Conservation (phyloP, 345 rosid species). For the Atalantia buxifolia region DNA sequence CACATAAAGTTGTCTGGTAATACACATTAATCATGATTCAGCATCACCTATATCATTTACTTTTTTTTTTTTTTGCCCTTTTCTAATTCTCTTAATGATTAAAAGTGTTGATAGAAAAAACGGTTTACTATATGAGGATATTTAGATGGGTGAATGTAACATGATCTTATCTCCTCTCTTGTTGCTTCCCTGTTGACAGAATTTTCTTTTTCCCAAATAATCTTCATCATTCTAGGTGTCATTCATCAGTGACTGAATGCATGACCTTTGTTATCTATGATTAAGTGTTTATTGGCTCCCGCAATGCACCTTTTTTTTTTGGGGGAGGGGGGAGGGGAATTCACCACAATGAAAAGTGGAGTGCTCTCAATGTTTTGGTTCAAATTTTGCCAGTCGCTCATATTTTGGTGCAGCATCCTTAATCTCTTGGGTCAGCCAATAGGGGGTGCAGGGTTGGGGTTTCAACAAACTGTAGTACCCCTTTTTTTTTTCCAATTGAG, state of each 20-base stretch:
- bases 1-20: not conserved
- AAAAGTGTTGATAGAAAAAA: not conserved
- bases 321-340: too few species aligned
- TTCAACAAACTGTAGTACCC: not conserved
- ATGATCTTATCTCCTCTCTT: not conserved
- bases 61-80: not conserved
- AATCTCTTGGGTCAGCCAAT: not conserved
- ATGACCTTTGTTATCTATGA: not conserved
- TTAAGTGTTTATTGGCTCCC: not conserved
- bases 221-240: not conserved
- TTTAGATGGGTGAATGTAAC: not conserved
- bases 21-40: not conserved
- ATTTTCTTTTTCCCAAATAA: not conserved
- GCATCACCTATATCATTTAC: not conserved
- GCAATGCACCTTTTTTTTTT: not conserved
- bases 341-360: not conserved
- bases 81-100: not conserved
- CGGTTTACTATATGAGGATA: too few species aligned
- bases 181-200: not conserved
- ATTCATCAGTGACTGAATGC: not conserved
- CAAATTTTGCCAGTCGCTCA: not conserved
- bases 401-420: not conserved
- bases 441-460: not conserved
- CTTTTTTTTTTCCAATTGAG: not conserved
- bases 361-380: not conserved